phyloP scores from a whole-genome alignment of 2,329 filamentous ascomycete species.

The Cadophora gregata region DNA sequence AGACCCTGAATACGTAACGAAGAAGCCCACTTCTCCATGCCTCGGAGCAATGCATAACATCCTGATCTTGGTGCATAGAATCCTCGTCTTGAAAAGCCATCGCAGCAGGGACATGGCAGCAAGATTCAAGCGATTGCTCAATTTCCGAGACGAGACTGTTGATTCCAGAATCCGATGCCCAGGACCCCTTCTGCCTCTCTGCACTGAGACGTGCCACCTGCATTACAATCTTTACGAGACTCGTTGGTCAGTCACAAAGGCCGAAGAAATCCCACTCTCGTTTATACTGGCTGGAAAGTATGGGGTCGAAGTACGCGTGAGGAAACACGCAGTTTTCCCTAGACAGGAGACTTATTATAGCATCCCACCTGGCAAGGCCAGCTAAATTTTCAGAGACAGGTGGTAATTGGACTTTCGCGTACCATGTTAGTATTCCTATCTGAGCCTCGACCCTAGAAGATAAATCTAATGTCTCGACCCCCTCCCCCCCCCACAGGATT shows the following conservation, averaged over 20 bases:
- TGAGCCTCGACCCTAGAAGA: background rate
- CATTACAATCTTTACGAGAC: background rate
- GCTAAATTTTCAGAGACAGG: background rate
- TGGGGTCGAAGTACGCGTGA: background rate
- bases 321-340: conserved; percentile 1
- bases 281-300: background rate
- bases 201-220: background rate
- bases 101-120: background rate
- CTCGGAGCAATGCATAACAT: conserved; percentile 1
- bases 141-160: background rate
- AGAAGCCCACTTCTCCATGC: background rate
- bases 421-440: background rate
- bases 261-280: background rate
- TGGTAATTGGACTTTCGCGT: background rate
- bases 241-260: background rate
- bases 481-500: background rate
- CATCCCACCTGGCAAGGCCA: background rate
- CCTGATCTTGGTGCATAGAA: background rate
- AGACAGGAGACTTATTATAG: background rate
- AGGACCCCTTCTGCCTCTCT: background rate
- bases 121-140: background rate
- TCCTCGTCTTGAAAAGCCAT: background rate
- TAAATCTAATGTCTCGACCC: background rate
- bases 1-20: background rate
- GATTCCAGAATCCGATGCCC: background rate